Conservation (phyloP, 1,139 yeast species). For the Candida albicans region DNA sequence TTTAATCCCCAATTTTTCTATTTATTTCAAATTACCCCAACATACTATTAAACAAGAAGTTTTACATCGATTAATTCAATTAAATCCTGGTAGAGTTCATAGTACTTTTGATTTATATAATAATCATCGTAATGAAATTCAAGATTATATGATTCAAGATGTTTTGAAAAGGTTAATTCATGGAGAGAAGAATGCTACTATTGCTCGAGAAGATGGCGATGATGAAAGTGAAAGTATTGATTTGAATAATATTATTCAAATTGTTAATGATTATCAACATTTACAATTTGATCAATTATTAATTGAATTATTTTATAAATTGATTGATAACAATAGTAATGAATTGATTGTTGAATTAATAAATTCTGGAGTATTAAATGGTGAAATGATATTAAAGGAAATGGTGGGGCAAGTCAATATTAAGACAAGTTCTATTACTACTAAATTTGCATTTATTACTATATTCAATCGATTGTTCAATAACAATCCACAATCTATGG, state of each 20-base stretch:
- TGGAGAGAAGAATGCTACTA: slow-evolving; percentile 19
- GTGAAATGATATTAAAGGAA: not conserved
- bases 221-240: not conserved
- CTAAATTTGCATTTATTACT: slow-evolving; percentile 12
- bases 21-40: slow-evolving; percentile 22
- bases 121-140: slow-evolving; percentile 20
- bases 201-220: slow-evolving; percentile 8
- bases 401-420: not conserved
- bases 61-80: slow-evolving; percentile 26
- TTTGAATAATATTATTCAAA: slow-evolving; percentile 8
- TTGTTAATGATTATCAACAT: slow-evolving; percentile 9
- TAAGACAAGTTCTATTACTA: not conserved
- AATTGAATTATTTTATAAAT: not conserved
- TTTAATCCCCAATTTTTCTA: slow-evolving; percentile 31
- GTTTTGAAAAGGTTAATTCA: slow-evolving; percentile 23
- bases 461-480: slow-evolving; percentile 14
- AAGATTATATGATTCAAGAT: slow-evolving; percentile 15
- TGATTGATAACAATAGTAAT: slow-evolving; percentile 4
- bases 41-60: slow-evolving; percentile 14
- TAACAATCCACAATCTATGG: slow-evolving; percentile 3
- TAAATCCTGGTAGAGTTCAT: slow-evolving; percentile 45
- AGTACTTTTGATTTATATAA: slow-evolving; percentile 34
- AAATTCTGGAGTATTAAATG: not conserved
- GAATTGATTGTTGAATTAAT: slow-evolving; percentile 4
- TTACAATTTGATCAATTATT: slow-evolving; percentile 1